Evolutionary conservation across 225 moss, liverwort and hornwort species (phyloP), one percentile per base, ranked within the genome.

Genomic region (Ulota crispa): DNA sequence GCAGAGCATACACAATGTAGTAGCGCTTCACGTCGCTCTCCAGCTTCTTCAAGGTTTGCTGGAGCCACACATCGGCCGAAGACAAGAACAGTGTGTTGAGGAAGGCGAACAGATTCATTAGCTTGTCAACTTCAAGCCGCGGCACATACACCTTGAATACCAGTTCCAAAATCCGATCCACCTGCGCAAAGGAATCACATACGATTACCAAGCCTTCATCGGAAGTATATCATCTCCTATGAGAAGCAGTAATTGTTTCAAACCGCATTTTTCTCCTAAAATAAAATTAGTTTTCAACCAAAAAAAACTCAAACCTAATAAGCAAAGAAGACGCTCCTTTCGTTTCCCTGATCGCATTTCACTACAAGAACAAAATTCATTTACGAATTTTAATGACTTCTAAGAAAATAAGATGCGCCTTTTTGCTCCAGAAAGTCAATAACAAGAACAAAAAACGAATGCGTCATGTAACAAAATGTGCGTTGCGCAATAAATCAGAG

Each of bases 91-190:
- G 87, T 64, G 92, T 84, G 68, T 91, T 92, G 69, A 96, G 81
- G 85, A 91, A 96, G 23, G 86, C 77, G 88, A 94, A 82, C 24
- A 96, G 79, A 64, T 89, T 94, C 85, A 90, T 83, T 77, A 96
- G 80, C 78, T 96, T 94, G 31, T 91, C 93, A 45, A 90, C 92
- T 81, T 96, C 96, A 79, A 93, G 94, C 54, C 90, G 84, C 55
- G 94, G 94, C 80, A 96, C 80, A 39, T 96, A 93, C 30, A 91
- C 88, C 43, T 86, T 92, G 60, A 96, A 96, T 24, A 96, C 50
- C 31, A 96, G 89, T 83, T 96, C 94, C 85, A 94, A 82, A 20
- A 96, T 89, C 43, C 94, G 89, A 81, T 96, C 96, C 81, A 96
- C 92, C 96, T 96, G 89, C 59, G 62, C 81, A 73, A 37, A 32